phyloP scores from a whole-genome alignment of 2,329 filamentous ascomycete species.

The Paecilomyces variotii region DNA sequence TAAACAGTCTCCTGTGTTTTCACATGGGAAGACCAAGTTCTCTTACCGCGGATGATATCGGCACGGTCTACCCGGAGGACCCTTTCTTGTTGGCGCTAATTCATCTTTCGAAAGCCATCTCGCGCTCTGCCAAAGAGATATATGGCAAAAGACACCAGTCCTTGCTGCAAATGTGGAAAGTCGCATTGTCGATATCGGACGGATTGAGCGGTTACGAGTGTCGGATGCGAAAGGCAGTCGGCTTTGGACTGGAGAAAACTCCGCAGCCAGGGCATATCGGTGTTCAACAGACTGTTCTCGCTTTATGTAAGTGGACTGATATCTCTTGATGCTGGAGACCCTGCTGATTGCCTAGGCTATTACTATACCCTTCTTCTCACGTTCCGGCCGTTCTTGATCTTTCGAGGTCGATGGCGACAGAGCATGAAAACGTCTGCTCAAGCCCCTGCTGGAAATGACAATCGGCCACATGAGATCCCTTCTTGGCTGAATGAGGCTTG shows the following conservation, averaged over 20 bases:
- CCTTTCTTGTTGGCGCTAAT: constrained; percentile 30
- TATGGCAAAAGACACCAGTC: constrained; percentile 36
- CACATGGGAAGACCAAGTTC: constrained; percentile 36
- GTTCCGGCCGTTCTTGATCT: constrained; percentile 39
- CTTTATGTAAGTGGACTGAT: constrained; percentile 25
- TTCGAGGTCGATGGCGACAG: constrained; percentile 35
- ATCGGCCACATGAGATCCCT: constrained; percentile 17
- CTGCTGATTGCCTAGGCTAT: constrained; percentile 30
- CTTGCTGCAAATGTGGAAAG: constrained; percentile 29
- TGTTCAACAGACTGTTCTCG: constrained; percentile 34
- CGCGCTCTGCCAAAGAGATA: constrained; percentile 34
- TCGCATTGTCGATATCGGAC: constrained; percentile 23
- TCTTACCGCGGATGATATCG: constrained; percentile 28
- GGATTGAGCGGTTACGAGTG: constrained; percentile 21
- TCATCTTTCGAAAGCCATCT: constrained; percentile 31
- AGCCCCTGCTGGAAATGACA: constrained; percentile 7
- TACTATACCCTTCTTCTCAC: constrained; percentile 37
- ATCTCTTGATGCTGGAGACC: background rate
- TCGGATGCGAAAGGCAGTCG: constrained; percentile 19
- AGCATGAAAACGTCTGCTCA: constrained; percentile 13
- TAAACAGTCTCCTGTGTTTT: constrained; percentile 36
- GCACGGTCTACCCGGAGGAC: constrained; percentile 32
- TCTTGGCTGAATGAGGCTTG: constrained; percentile 40
- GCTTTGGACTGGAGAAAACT: constrained; percentile 28
- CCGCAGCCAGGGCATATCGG: constrained; percentile 32